These are phyloP conservation scores for Colletotrichum orbiculare DNA, from an alignment of 2,329 filamentous ascomycete genomes.

Conservation along the genomic window DNA sequence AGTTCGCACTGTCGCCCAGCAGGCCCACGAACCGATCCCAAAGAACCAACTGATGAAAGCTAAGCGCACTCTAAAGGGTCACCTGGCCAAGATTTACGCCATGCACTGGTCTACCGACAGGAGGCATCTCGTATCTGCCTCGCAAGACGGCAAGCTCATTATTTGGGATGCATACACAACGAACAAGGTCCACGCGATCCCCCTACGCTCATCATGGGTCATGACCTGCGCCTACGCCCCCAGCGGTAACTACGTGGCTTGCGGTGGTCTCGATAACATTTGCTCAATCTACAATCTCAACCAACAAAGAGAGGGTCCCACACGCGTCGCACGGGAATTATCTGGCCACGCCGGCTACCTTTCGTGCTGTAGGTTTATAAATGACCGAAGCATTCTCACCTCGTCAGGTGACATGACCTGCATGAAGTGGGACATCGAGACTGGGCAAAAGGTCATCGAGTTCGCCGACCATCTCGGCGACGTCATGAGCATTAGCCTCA, in stretches of 20 bases:
- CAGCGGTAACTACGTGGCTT: constrained; percentile 97
- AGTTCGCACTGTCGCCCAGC: constrained; percentile 94
- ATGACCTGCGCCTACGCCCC: constrained; percentile 99
- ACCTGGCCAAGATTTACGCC: constrained; percentile 98
- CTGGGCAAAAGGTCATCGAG: constrained; percentile 95
- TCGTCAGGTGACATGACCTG: constrained; percentile 99
- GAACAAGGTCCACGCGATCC: constrained; percentile 99
- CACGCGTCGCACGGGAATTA: constrained; percentile 92
- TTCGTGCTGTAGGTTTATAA: constrained; percentile 98
- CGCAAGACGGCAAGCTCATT: constrained; percentile 98
- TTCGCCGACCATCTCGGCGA: constrained; percentile 98
- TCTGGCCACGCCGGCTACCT: constrained; percentile 98
- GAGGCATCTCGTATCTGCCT: constrained; percentile 95
- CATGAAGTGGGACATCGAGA: constrained; percentile 99
- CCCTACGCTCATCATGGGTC: constrained; percentile 97
- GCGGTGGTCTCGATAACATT: constrained; percentile 98
- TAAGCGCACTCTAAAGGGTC: constrained; percentile 95
- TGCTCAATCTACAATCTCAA: constrained; percentile 99
- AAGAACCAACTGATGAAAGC: constrained; percentile 96
- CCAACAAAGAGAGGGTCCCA: constrained; percentile 92
- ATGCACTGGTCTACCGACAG: constrained; percentile 99
- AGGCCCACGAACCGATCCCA: constrained; percentile 91
- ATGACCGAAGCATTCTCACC: constrained; percentile 96
- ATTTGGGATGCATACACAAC: constrained; percentile 99
- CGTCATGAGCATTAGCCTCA: constrained; percentile 99